Percentiles rank a stretch among this genome's conserved stretches.
phyloP scores from a whole-genome alignment of 495 filamentous ascomycete genomes.

The Neurospora sp. region DNA sequence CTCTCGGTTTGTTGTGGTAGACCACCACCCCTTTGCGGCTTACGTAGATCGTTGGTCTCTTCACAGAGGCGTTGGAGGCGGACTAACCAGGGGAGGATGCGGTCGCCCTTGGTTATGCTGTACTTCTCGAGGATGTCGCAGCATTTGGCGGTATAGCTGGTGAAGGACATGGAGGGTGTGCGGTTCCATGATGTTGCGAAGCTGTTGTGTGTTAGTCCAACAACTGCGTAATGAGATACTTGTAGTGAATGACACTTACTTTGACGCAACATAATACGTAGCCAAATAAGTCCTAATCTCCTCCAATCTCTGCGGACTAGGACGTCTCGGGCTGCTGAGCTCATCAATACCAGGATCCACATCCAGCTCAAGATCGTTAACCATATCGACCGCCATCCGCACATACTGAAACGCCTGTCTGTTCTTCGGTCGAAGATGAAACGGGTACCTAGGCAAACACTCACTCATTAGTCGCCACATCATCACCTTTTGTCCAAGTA shows the following conservation, averaged over 20 bases:
- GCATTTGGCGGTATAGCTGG: constrained; percentile 22
- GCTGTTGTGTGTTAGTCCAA: constrained; percentile 10
- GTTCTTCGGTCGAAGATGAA: constrained; percentile 37
- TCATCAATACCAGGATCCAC: constrained; percentile 17
- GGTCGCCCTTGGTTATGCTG: constrained; percentile 22
- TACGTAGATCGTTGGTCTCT: constrained; percentile 24
- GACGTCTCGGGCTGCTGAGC: not conserved
- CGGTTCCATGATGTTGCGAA: constrained; percentile 24
- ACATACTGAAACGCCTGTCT: constrained; percentile 33
- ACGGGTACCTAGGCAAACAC: constrained; percentile 29
- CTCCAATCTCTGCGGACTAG: constrained; percentile 17
- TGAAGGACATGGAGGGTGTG: constrained; percentile 17
- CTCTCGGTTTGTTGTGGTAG: constrained; percentile 19
- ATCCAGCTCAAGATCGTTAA: constrained; percentile 32
- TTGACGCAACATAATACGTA: constrained; percentile 26
- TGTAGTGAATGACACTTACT: constrained; percentile 14
- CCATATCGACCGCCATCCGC: constrained; percentile 37
- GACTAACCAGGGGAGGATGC: constrained; percentile 30
- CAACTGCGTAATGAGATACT: not conserved
- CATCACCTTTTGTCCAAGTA: not conserved
- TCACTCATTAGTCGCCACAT: not conserved
- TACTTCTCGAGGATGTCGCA: constrained; percentile 23
- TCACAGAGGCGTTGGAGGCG: constrained; percentile 29
- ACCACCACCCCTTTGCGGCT: constrained; percentile 4
- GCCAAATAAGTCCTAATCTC: constrained; percentile 29